A percentile compares a stretch with the other conserved stretches of the same genome.
phyloP scores from a whole-genome alignment of 1,139 yeast species.

The Geotrichum carabidarum region DNA sequence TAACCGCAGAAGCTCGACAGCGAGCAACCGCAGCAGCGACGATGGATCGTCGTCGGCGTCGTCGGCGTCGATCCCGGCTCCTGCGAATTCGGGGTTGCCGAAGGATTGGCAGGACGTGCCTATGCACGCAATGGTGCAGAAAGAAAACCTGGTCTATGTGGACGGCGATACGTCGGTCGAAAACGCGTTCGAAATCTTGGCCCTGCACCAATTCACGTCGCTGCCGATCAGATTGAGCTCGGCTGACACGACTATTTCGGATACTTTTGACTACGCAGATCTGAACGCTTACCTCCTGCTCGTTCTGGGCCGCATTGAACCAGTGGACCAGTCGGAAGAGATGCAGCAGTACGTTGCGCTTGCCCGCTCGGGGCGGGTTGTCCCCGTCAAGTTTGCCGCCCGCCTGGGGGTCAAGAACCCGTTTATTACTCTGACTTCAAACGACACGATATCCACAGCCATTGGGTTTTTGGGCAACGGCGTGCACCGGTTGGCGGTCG shows the following conservation, averaged over 20 bases:
- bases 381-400: conserved; percentile 74
- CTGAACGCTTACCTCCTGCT: conserved; percentile 75
- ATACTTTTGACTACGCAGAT: conserved; percentile 86
- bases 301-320: conserved; percentile 57
- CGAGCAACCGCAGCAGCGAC: conserved; percentile 9
- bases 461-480: conserved; percentile 87
- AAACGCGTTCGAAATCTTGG: conserved; percentile 75
- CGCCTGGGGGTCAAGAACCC: conserved; percentile 77
- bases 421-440: conserved; percentile 65
- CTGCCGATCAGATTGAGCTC: conserved; percentile 54
- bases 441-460: conserved; percentile 63
- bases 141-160: conserved; percentile 68
- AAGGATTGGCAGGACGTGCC: conserved; percentile 74
- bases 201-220: conserved; percentile 69
- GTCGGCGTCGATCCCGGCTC: neutral
- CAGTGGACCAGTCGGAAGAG: conserved; percentile 30
- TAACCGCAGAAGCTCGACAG: conserved; percentile 2
- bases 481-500: conserved; percentile 85
- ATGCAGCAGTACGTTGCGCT: conserved; percentile 30
- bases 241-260: conserved; percentile 51
- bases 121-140: conserved; percentile 68
- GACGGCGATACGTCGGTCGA: conserved; percentile 67
- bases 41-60: conserved; percentile 8
- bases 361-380: conserved; percentile 43
- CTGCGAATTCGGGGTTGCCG: neutral